Evolutionary conservation across 129 eudicot genomes (phyloP).

Genomic region (Centrapalus pauciflorus): DNA sequence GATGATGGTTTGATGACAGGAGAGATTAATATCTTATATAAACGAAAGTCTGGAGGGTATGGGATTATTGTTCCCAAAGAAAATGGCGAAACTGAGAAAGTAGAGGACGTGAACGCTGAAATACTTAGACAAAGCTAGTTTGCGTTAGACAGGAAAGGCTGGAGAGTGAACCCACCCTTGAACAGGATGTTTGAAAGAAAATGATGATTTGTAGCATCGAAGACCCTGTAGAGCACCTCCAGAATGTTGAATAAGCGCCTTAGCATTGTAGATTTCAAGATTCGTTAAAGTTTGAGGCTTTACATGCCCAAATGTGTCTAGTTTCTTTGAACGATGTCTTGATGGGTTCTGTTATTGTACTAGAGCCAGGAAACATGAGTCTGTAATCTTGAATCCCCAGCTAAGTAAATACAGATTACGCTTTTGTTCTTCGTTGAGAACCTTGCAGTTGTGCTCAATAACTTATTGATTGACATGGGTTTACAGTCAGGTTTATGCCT

Average conservation of each 20-base stretch:
- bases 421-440: neutral
- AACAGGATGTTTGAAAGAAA: neutral
- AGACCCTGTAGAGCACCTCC: neutral
- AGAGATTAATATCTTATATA: conserved; percentile 80
- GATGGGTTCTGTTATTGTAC: neutral
- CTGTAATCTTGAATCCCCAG: conserved; percentile 8
- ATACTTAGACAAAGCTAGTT: conserved; percentile 25
- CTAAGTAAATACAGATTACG: conserved; percentile 16
- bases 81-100: conserved; percentile 56
- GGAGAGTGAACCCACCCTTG: neutral
- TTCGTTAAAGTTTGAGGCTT: conserved; percentile 12
- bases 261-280: conserved; percentile 18
- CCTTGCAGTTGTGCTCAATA: neutral
- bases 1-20: conserved; percentile 41
- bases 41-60: conserved; percentile 83
- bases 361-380: conserved; percentile 13
- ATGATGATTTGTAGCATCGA: neutral
- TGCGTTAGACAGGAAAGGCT: conserved; percentile 2
- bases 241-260: neutral
- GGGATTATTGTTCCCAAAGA: conserved; percentile 89
- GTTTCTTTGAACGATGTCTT: conserved; percentile 1
- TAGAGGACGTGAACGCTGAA: conserved; percentile 52
- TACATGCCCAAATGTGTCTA: neutral
- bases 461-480: neutral
- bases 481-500: no score